Percentiles rank a stretch among this genome's conserved stretches.
phyloP scores from a whole-genome alignment of 805 yeast genomes.

The Kazachstania taianensis region DNA sequence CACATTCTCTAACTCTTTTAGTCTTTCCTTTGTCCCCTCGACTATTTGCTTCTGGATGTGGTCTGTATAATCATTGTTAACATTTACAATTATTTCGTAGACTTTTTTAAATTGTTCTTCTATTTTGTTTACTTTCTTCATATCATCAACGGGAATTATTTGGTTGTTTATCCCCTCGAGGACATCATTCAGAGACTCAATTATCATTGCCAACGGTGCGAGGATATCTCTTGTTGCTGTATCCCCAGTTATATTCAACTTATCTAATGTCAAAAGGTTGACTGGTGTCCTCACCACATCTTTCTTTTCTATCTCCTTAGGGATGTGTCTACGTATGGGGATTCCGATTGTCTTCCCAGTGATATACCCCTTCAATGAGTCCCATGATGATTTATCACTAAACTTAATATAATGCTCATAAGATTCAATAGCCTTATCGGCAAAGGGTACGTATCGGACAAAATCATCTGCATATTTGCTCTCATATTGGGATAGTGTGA shows the following conservation, averaged over 20 bases:
- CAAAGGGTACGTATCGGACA: slow-evolving; percentile 55
- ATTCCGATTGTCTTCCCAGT: slow-evolving; percentile 15
- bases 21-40: slow-evolving; percentile 12
- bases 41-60: slow-evolving; percentile 9
- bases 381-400: slow-evolving; percentile 7
- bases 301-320: too few relatives aligned
- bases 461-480: slow-evolving; percentile 54
- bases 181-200: too few relatives aligned
- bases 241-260: not conserved
- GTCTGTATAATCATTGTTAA: slow-evolving; percentile 11
- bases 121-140: too few relatives aligned
- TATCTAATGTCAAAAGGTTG: too few relatives aligned
- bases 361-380: slow-evolving; percentile 16
- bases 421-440: slow-evolving; percentile 41
- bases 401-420: slow-evolving; percentile 33
- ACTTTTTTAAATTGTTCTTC: slow-evolving; percentile 14
- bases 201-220: too few relatives aligned
- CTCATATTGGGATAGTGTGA: slow-evolving; percentile 47
- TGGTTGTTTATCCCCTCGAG: too few relatives aligned
- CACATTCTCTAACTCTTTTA: slow-evolving; percentile 16
- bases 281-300: too few relatives aligned
- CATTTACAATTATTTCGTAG: slow-evolving; percentile 7
- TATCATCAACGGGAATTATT: too few relatives aligned
- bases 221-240: not conserved
- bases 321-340: slow-evolving; percentile 11